These are phyloP conservation scores for Trichophyton verrucosum DNA, from an alignment of 2,329 filamentous ascomycete species.

Conservation along the genomic window DNA sequence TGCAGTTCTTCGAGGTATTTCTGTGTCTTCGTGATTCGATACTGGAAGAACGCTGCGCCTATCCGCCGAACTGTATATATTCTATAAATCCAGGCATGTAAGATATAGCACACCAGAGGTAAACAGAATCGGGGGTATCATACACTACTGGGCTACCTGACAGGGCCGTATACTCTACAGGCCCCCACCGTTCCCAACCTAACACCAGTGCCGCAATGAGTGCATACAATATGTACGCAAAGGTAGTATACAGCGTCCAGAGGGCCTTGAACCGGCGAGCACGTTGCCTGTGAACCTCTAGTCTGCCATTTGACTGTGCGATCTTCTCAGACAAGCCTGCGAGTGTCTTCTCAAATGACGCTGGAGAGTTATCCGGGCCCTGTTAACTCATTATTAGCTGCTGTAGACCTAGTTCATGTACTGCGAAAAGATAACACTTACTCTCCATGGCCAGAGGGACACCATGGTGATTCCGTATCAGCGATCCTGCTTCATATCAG, in stretches of 20 bases:
- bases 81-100: slow-evolving; percentile 33
- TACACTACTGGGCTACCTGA: slow-evolving; percentile 68
- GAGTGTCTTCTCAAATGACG: slow-evolving; percentile 84
- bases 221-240: slow-evolving; percentile 77
- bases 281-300: slow-evolving; percentile 60
- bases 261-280: slow-evolving; percentile 71
- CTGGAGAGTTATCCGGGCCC: slow-evolving; percentile 70
- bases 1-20: slow-evolving; percentile 60
- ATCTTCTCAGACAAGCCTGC: slow-evolving; percentile 75
- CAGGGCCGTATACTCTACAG: slow-evolving; percentile 65
- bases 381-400: slow-evolving; percentile 26
- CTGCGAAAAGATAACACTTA: slow-evolving; percentile 28
- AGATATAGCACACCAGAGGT: neutral
- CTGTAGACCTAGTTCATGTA: neutral
- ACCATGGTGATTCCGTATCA: slow-evolving; percentile 45
- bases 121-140: slow-evolving; percentile 19
- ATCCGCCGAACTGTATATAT: slow-evolving; percentile 63
- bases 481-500: neutral
- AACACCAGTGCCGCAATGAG: slow-evolving; percentile 75
- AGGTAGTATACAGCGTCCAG: slow-evolving; percentile 79
- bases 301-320: slow-evolving; percentile 54
- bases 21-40: slow-evolving; percentile 60
- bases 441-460: slow-evolving; percentile 76
- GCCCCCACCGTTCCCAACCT: slow-evolving; percentile 65
- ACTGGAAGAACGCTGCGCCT: slow-evolving; percentile 63